Conservation (phyloP, 163 green algal genomes). For the Chlorella variabilis region DNA sequence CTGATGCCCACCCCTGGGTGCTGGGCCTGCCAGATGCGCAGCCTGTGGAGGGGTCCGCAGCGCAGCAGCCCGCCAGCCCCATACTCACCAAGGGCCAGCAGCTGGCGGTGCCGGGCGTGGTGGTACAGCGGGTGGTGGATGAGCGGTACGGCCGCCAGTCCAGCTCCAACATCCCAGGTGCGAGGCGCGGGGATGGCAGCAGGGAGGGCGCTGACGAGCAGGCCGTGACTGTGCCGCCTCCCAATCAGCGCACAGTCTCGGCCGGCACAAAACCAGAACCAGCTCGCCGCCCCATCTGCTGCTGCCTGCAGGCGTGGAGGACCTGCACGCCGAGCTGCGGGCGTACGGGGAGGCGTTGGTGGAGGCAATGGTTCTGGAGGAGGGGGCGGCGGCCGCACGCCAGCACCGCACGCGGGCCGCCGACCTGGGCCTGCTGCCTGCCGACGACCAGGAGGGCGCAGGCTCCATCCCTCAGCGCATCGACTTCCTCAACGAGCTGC, state of each 20-base stretch:
- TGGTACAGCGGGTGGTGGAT: constrained; percentile 12
- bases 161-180: constrained; percentile 37
- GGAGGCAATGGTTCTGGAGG: background rate
- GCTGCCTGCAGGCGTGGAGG: constrained; percentile 32
- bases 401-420: constrained; percentile 27
- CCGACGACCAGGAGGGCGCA: constrained; percentile 19
- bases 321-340: constrained; percentile 49
- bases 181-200: background rate
- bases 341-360: constrained; percentile 28
- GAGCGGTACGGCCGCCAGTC: background rate
- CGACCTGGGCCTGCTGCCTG: constrained; percentile 19
- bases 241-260: no score
- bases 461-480: constrained; percentile 16
- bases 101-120: background rate
- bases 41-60: background rate
- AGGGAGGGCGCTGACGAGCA: no score
- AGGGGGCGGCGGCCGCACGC: background rate
- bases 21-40: constrained; percentile 2
- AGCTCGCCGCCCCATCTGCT: no score
- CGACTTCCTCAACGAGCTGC: constrained; percentile 37
- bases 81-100: background rate
- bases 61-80: background rate
- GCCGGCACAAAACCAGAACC: no score
- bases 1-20: background rate
- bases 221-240: no score